These are phyloP conservation scores for Pichia sp. DNA, from an alignment of 1,139 yeast genomes.

Conservation along the genomic window DNA sequence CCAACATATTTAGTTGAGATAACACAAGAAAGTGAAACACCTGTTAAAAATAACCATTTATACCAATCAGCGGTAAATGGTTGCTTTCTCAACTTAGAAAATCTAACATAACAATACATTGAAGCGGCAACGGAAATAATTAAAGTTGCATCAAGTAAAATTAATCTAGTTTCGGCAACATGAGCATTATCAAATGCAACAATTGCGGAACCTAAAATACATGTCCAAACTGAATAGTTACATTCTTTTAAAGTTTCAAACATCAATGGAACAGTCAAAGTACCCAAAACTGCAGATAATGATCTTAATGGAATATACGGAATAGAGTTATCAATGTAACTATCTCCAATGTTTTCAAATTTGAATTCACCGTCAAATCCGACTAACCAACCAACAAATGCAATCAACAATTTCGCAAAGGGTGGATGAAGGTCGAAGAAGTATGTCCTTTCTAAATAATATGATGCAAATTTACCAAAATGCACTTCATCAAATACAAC, in stretches of 20 bases:
- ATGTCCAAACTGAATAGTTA: conserved; percentile 73
- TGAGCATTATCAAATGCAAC: conserved; percentile 92
- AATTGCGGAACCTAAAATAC: conserved; percentile 71
- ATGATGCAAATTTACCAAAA: conserved; percentile 93
- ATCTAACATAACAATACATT: conserved; percentile 69
- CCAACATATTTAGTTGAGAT: conserved; percentile 96
- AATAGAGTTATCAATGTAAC: conserved; percentile 66
- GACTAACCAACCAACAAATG: conserved; percentile 79
- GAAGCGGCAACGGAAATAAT: conserved; percentile 77
- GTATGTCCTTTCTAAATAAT: conserved; percentile 73
- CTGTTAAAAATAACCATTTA: conserved; percentile 79
- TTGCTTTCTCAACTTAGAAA: conserved; percentile 59
- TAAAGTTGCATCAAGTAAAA: conserved; percentile 85
- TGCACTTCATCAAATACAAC: conserved; percentile 99
- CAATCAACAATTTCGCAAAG: conserved; percentile 88
- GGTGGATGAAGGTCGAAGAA: conserved; percentile 98
- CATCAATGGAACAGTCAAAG: conserved; percentile 74
- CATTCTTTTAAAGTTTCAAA: conserved; percentile 79
- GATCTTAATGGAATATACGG: conserved; percentile 88
- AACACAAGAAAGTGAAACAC: conserved; percentile 80
- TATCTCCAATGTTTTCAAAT: conserved; percentile 86
- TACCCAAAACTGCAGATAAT: conserved; percentile 76
- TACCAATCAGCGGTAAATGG: conserved; percentile 79
- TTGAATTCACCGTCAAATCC: conserved; percentile 90
- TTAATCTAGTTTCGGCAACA: conserved; percentile 82